Conservation (phyloP, 192 early-diverging fungal species). For the Umbelopsis sp. region DNA sequence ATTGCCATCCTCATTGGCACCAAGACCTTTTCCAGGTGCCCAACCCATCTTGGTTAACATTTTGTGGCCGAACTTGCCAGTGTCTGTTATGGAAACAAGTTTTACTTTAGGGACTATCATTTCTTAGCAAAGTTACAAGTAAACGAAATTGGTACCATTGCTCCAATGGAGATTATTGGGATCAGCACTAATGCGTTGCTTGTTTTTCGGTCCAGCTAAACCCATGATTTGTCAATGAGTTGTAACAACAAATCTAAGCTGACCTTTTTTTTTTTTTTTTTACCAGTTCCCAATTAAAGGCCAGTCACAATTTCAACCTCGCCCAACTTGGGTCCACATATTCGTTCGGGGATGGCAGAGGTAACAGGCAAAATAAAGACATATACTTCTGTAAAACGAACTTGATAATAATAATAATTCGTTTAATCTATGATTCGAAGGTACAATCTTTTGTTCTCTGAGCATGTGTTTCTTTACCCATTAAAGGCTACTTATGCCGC, state of each 20-base stretch:
- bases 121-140: background rate
- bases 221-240: constrained; percentile 54
- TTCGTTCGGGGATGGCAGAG: too few species aligned
- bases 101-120: too few species aligned
- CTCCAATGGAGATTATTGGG: constrained; percentile 94
- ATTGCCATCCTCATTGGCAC: constrained; percentile 82
- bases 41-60: constrained; percentile 98
- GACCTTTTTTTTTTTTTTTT: constrained; percentile 14
- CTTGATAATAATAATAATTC: too few species aligned
- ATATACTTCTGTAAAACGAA: too few species aligned
- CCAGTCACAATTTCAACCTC: too few species aligned
- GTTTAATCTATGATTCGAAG: too few species aligned
- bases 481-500: too few species aligned
- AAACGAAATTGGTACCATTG: constrained; percentile 53
- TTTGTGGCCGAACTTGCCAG: constrained; percentile 82
- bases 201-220: constrained; percentile 64
- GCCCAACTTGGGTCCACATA: too few species aligned
- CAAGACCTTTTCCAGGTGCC: constrained; percentile 91
- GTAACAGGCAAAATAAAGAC: too few species aligned
- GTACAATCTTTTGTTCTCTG: too few species aligned
- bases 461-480: too few species aligned
- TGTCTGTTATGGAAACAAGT: constrained; percentile 53
- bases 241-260: too few species aligned
- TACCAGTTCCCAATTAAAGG: background rate
- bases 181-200: constrained; percentile 84